These are phyloP conservation scores for Nicotiana paniculata DNA, from an alignment of 257 asterid genomes.

Conservation along the genomic window DNA sequence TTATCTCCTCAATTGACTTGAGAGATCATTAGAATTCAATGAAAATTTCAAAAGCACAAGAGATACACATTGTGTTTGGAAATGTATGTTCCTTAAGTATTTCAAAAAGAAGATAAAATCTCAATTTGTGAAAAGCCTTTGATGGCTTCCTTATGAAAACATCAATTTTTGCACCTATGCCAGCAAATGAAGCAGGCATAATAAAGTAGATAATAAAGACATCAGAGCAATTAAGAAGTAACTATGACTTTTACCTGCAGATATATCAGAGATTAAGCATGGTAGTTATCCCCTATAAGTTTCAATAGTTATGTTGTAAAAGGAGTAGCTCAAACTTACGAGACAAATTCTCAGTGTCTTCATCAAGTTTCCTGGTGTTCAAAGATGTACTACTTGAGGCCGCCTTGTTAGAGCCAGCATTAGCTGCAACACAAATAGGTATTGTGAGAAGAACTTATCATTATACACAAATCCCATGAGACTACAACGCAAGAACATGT, in stretches of 20 bases:
- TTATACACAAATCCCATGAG: neutral
- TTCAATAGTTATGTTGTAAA: neutral
- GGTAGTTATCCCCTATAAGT: neutral
- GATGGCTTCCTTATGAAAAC: no score
- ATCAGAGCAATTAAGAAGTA: neutral
- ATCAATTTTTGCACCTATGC: neutral
- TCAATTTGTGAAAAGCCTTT: no score
- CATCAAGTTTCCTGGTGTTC: conserved; percentile 90
- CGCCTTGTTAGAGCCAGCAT: conserved; percentile 84
- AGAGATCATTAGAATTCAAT: neutral
- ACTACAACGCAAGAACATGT: neutral
- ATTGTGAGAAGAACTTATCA: conserved; percentile 1
- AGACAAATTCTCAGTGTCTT: conserved; percentile 80
- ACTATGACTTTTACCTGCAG: neutral
- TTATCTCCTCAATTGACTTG: neutral
- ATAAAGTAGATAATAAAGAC: neutral
- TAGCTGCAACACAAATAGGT: conserved; percentile 44
- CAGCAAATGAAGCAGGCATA: neutral
- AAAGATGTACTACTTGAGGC: conserved; percentile 66
- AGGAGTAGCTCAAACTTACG: conserved; percentile 50
- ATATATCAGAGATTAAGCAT: neutral
- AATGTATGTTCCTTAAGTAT: neutral
- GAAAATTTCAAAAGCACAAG: neutral
- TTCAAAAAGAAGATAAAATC: neutral
- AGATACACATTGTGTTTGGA: neutral